Percentiles rank a stretch among this genome's conserved stretches.
These are phyloP conservation scores for Flagelloscypha sp. DNA, from an alignment of 768 basidiomycete genomes.

Conservation along the genomic window DNA sequence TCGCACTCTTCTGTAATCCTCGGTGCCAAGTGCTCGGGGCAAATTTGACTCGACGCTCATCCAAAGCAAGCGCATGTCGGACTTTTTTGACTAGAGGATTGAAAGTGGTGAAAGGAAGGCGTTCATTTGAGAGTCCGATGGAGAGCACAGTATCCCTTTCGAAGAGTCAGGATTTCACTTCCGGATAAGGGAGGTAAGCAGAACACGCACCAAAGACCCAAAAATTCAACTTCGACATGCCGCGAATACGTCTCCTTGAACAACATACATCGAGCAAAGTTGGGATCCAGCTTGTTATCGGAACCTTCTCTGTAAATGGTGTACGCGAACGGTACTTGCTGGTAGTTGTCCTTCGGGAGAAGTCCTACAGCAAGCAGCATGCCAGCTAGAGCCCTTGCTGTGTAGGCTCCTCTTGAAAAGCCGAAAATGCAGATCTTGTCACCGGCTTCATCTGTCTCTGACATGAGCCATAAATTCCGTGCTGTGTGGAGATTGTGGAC, in stretches of 20 bases:
- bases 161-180: not conserved
- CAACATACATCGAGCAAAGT: conserved; percentile 25
- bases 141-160: conserved; percentile 12
- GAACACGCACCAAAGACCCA: conserved; percentile 43
- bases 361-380: conserved; percentile 61
- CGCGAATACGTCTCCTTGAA: conserved; percentile 46
- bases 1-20: no score
- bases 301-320: conserved; percentile 36
- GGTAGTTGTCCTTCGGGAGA: conserved; percentile 42
- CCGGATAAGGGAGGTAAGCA: not conserved
- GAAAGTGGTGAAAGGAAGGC: conserved; percentile 13
- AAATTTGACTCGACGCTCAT: conserved; percentile 41
- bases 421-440: conserved; percentile 81
- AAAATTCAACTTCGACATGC: conserved; percentile 39
- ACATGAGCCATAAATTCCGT: not conserved
- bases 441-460: conserved; percentile 34
- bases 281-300: no score
- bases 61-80: conserved; percentile 39
- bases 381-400: conserved; percentile 65
- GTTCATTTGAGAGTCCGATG: conserved; percentile 9
- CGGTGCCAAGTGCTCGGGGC: no score
- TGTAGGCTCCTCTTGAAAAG: conserved; percentile 68
- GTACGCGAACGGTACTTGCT: conserved; percentile 57
- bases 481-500: conserved; percentile 10
- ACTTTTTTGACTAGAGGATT: conserved; percentile 31